Percentiles rank a stretch among this genome's conserved stretches.
phyloP scores from a whole-genome alignment of 2,329 filamentous ascomycete genomes.

The Chalaropsis ovoidea region DNA sequence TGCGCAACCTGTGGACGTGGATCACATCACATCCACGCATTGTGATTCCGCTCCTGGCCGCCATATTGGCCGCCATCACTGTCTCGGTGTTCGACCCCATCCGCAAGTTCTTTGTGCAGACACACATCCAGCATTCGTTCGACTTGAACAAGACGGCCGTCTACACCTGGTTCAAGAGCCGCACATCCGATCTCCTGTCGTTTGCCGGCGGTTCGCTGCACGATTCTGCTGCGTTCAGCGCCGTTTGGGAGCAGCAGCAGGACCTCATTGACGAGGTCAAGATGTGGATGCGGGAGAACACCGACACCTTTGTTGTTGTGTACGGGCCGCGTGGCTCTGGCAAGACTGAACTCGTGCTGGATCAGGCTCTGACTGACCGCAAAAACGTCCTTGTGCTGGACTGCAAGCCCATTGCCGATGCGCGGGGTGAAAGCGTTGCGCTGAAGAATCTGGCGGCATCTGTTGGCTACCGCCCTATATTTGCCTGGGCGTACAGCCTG shows the following conservation, averaged over 20 bases:
- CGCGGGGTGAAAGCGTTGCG: conserved; percentile 73
- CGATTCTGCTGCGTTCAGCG: conserved; percentile 60
- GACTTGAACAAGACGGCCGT: conserved; percentile 62
- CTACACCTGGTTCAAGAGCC: conserved; percentile 71
- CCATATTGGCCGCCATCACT: conserved; percentile 69
- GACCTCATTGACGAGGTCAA: conserved; percentile 71
- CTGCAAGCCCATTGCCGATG: conserved; percentile 87
- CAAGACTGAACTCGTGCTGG: conserved; percentile 76
- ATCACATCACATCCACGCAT: conserved; percentile 75
- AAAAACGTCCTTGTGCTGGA: conserved; percentile 76
- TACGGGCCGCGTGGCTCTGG: conserved; percentile 87
- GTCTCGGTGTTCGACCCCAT: conserved; percentile 91
- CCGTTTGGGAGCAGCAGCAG: conserved; percentile 80
- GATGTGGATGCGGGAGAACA: conserved; percentile 77
- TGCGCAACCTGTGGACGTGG: conserved; percentile 79
- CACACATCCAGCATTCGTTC: conserved; percentile 70
- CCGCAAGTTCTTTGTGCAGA: conserved; percentile 81
- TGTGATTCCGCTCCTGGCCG: conserved; percentile 72
- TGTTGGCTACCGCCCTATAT: conserved; percentile 86
- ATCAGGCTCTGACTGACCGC: conserved; percentile 67
- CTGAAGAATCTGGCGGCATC: conserved; percentile 71
- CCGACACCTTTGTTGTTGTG: conserved; percentile 86
- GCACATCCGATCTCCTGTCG: conserved; percentile 55
- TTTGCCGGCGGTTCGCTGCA: conserved; percentile 44
- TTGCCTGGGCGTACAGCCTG: conserved; percentile 92